These are phyloP conservation scores for Cladobotryum protrusum DNA, from an alignment of 2,329 filamentous ascomycete genomes.

Conservation along the genomic window DNA sequence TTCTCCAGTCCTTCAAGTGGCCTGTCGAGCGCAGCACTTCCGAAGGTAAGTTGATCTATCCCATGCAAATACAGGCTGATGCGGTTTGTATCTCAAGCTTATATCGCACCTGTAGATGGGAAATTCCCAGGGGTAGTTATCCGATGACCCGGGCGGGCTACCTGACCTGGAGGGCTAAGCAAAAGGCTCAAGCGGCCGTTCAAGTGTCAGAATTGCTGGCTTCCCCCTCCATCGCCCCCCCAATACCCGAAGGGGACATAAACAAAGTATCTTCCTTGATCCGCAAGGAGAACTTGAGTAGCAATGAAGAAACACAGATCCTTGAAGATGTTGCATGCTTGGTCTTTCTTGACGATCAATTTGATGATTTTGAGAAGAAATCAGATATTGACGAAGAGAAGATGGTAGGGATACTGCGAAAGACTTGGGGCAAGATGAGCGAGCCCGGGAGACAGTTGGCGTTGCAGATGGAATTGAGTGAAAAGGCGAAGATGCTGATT, in stretches of 20 bases:
- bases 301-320: constrained; percentile 58
- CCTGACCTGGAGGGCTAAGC: constrained; percentile 68
- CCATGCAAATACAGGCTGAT: not conserved
- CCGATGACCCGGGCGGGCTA: constrained; percentile 72
- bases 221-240: constrained; percentile 29
- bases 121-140: constrained; percentile 67
- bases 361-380: constrained; percentile 68
- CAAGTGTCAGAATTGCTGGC: constrained; percentile 50
- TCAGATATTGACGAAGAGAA: constrained; percentile 68
- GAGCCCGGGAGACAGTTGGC: constrained; percentile 56
- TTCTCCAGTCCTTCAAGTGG: constrained; percentile 62
- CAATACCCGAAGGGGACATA: constrained; percentile 44
- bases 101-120: constrained; percentile 50
- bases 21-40: constrained; percentile 80
- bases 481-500: constrained; percentile 55
- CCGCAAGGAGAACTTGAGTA: constrained; percentile 66
- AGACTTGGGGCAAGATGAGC: constrained; percentile 75
- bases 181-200: constrained; percentile 58
- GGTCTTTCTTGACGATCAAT: constrained; percentile 82
- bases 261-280: constrained; percentile 64
- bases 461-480: constrained; percentile 58
- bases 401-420: constrained; percentile 61
- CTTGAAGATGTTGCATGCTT: constrained; percentile 83
- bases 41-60: constrained; percentile 41
- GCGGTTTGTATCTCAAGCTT: not conserved